Evolutionary conservation across 2,329 filamentous ascomycete species (phyloP), one percentile per base, ranked within the genome.

Genomic region (Leptographium radiaticola): DNA sequence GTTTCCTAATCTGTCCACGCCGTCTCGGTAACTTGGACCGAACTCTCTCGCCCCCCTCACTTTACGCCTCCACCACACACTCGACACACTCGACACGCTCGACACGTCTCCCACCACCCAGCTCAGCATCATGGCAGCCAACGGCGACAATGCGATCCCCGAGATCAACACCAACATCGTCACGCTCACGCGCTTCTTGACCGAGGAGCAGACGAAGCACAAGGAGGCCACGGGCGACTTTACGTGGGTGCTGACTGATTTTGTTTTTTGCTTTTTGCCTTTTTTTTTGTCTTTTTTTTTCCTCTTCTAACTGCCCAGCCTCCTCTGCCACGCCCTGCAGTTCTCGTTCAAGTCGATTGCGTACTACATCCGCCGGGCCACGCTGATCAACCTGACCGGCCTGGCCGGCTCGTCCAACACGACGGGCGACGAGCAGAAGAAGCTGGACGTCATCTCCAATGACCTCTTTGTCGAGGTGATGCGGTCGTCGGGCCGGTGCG

Each of bases 311-410:
- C 34, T 11, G 5, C 5, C 25, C 64, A 96, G 90, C 64, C 80
- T 98, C 52, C 82, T 98, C 56, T 96, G 89, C 78, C 93, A 98
- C 69, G 90, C 93, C 57, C 86, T 98, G 56, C 93, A 97, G 71
- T 98, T 97, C 77, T 91, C 93, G 60, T 98, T 98, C 85, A 98
- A 98, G 77, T 95, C 89, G 61, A 98, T 98, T 70, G 89, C 93
- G 63, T 95, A 97, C 79, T 98, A 96, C 77, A 98, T 98, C 71
- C 90, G 91, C 64, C 86, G 93, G 69, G 89, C 91, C 39, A 91
- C 89, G 30, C 76, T 98, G 60, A 91, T 97, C 74, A 95, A 95
- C 76, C 81, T 98, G 58, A 94, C 89, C 52, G 93, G 93, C 57
- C 83, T 98, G 49, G 93, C 93, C 58, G 93, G 93, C 56, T 93